Evolutionary conservation across 2,329 filamentous ascomycete species (phyloP), one percentile per base, ranked within the genome.

Genomic region (Grosmannia serpens): DNA sequence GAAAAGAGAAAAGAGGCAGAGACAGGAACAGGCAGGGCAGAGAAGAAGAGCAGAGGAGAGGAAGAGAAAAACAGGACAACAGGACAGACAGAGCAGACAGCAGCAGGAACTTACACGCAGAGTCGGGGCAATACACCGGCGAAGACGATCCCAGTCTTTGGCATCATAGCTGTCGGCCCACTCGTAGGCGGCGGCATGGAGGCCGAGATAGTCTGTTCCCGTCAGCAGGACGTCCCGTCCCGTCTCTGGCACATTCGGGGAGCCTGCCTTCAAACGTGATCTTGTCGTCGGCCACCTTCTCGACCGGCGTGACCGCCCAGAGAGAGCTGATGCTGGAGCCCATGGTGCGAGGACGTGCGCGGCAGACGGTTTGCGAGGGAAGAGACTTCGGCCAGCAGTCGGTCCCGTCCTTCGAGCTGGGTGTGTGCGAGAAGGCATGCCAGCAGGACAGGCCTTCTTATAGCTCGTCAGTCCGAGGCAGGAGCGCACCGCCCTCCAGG

Each of bases 161-260:
- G 77, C 77, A 69, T 85, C 82, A 70, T 85, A 85, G 73, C 78
- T 82, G 68, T 84, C 82, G 59, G 80, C 82, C 83, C 83, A 86
- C 66, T 84, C 79, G 69, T 80, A 84, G 64, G 75, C 72, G 41
- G 75, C 73, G 55, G 75, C 68, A 60, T 72, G 73, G 66, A 76
- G 71, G 55, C 77, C 77, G 67, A 79, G 74, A 64, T 75, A 76
- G 65, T 82, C 78, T 77, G 44, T 6, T 7, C 26, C 3, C 13
- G 31, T 55, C 29, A 55, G 52, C 41, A 26, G n/a, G 26, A 35
- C 7, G 35, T 4, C 1, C 13, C 24, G 5, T 15, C 20, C 17
- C 27, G 1, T 15, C 1, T n/a, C 15, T 27, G 2, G 35, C 35
- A 13, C 24, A n/a, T 8, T 20, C 2, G 47, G n/a, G 29, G 11